A percentile compares a stretch with the other conserved stretches of the same genome.
These are phyloP conservation scores for Phytophthora colocasiae DNA, from an alignment of 352 stramenopile genomes.

Conservation along the genomic window DNA sequence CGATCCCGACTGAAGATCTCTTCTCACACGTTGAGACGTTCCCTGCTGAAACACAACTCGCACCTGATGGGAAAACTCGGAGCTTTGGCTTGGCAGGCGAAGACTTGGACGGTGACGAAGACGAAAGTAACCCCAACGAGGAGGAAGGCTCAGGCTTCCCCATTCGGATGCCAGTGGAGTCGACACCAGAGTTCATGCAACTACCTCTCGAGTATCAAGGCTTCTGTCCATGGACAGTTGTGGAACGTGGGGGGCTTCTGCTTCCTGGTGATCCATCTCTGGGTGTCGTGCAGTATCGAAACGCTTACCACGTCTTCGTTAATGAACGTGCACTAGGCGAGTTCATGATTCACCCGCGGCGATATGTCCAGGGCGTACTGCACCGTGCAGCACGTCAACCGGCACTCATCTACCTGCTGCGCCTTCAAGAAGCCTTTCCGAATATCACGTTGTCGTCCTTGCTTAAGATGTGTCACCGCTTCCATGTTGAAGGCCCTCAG, in stretches of 20 bases:
- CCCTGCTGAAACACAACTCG: conserved; percentile 47
- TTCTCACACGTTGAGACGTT: conserved; percentile 77
- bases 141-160: conserved; percentile 60
- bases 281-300: conserved; percentile 91
- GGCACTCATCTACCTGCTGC: conserved; percentile 93
- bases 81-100: conserved; percentile 21
- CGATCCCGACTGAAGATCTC: conserved; percentile 71
- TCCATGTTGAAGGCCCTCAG: conserved; percentile 41
- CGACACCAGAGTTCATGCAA: conserved; percentile 94
- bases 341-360: conserved; percentile 91
- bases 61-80: conserved; percentile 20
- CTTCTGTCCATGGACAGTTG: conserved; percentile 94
- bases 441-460: conserved; percentile 76
- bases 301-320: conserved; percentile 93
- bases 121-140: conserved; percentile 45
- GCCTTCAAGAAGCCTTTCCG: conserved; percentile 88
- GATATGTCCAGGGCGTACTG: conserved; percentile 80
- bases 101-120: conserved; percentile 42
- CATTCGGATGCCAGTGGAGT: conserved; percentile 90
- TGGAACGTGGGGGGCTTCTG: conserved; percentile 88
- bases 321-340: conserved; percentile 87
- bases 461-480: conserved; percentile 65
- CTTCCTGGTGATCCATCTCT: conserved; percentile 92
- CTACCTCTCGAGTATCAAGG: conserved; percentile 94
- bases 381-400: conserved; percentile 75